Base-by-base conservation (phyloP, 257 asterid species). In the Petunia secreta region DNA sequence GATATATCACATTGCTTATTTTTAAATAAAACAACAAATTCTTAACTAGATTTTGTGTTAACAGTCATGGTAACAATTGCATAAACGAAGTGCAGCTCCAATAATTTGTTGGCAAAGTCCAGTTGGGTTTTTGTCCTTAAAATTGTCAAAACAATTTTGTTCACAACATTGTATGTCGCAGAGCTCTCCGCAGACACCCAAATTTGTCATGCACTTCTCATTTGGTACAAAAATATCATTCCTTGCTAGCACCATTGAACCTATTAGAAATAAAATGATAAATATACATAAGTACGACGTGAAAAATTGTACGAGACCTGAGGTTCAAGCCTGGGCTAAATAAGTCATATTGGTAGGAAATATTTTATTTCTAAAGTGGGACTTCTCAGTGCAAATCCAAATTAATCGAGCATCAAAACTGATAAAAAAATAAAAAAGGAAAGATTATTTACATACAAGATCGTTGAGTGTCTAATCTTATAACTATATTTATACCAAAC, bases 31-130 rank as follows among this genome's bases (percentile, higher is more conserved):
- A 25, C 25, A 25, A 25, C 25, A 39, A 65, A 39, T 9, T 40
- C 16, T 46, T 8, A 4, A 44, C 74, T 11, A 38, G 13, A 14
- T 66, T 25, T 25, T 25, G 25, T 39, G 16, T 10, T 15, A 7
- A 69, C 77, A 69, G 25, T 36, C 40, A 46, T 69, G 77, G 8
- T 69, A 69, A 69, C 77, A 69, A 69, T 25, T 46, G 15, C 75
- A 68, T 68, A 68, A 68, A 68, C 55, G 57, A n/a, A 67, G 0
- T 41, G 8, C 15, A 1, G 75, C 3, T 2, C 75, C 75, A 67
- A 14, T 38, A 25, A 67, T 43, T 25, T 0, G 1, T 8, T 67
- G 38, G 43, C 75, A 67, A 0, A 0, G 1, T 7, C 55, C 55
- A 3, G 2, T 41, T 67, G 75, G 75, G 43, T 67, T n/a, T n/a